Evolutionary conservation across 306 rosid genomes (phyloP).

Genomic region (Cyamopsis tetragonoloba): DNA sequence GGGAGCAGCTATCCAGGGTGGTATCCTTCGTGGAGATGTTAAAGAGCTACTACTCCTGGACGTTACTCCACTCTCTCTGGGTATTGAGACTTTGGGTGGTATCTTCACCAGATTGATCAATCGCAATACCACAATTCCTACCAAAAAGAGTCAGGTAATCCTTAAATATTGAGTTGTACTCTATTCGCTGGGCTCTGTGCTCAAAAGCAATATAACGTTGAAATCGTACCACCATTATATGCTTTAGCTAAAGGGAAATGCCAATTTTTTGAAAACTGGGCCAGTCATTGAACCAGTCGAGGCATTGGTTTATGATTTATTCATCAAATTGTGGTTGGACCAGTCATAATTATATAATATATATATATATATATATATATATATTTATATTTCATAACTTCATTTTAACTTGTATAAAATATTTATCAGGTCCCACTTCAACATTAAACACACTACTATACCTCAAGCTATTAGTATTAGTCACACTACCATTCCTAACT

Average conservation of each 20-base stretch:
- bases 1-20: constrained; percentile 90
- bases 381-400: too few relatives aligned
- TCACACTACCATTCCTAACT: constrained; percentile 14
- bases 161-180: background rate
- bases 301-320: too few relatives aligned
- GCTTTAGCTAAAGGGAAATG: too few relatives aligned
- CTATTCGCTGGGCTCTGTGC: background rate
- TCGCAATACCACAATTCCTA: constrained; percentile 79
- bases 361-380: too few relatives aligned
- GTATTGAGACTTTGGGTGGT: constrained; percentile 86
- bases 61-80: constrained; percentile 77
- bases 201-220: background rate
- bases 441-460: too few relatives aligned
- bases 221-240: background rate
- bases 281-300: too few relatives aligned
- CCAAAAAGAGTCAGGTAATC: constrained; percentile 81
- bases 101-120: constrained; percentile 73
- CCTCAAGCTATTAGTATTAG: too few relatives aligned
- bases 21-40: constrained; percentile 88
- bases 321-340: too few relatives aligned
- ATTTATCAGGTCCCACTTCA: too few relatives aligned
- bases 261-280: too few relatives aligned
- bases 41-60: constrained; percentile 79
- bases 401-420: too few relatives aligned
- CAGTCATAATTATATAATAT: too few relatives aligned